These are phyloP conservation scores for Trichomonascaceae sp. DNA, from an alignment of 1,139 yeast genomes.

Conservation along the genomic window DNA sequence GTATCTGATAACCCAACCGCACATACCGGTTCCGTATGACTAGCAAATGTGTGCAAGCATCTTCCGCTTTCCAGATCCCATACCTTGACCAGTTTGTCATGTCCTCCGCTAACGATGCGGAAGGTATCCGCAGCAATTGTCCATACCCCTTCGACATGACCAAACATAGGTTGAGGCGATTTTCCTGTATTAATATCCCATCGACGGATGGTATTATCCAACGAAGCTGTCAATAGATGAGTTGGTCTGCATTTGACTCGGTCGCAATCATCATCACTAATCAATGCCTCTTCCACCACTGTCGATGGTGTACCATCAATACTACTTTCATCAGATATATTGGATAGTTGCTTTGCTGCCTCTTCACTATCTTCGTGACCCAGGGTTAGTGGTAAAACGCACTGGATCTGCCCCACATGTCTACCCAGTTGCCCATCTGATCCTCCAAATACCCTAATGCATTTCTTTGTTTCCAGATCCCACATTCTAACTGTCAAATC, in stretches of 20 bases:
- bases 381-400: constrained; percentile 76
- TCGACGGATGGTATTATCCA: constrained; percentile 87
- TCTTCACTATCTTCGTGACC: constrained; percentile 33
- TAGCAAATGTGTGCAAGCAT: constrained; percentile 86
- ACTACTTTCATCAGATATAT: not conserved
- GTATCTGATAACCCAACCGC: constrained; percentile 90
- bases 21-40: constrained; percentile 66
- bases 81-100: constrained; percentile 80
- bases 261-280: not conserved
- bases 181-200: constrained; percentile 88
- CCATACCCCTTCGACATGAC: constrained; percentile 98
- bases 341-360: constrained; percentile 1
- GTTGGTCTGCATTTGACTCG: constrained; percentile 34
- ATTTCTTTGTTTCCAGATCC: constrained; percentile 77
- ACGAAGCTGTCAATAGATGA: constrained; percentile 76
- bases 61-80: constrained; percentile 96
- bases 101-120: constrained; percentile 89
- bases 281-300: not conserved
- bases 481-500: constrained; percentile 92
- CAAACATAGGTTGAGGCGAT: constrained; percentile 89
- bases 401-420: constrained; percentile 70
- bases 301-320: not conserved
- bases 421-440: constrained; percentile 39
- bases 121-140: constrained; percentile 92
- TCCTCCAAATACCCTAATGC: constrained; percentile 72